Percentiles rank a stretch among this genome's conserved stretches.
These are phyloP conservation scores for Dalbergia cultrata DNA, from an alignment of 306 rosid species.

Conservation along the genomic window DNA sequence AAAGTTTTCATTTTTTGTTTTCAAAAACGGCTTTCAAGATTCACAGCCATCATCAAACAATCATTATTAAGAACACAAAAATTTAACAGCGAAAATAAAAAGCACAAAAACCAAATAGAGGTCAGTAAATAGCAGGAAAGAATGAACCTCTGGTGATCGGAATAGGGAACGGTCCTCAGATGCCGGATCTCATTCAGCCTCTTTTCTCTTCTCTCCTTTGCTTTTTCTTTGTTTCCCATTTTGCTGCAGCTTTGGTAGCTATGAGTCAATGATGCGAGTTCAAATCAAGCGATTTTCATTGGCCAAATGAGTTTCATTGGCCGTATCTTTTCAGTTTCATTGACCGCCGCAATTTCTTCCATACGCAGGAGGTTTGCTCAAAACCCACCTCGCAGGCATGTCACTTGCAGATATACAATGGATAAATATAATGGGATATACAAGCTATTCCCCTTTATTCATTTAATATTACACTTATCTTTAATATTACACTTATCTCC, in stretches of 20 bases:
- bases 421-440: no score
- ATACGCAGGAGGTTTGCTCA: neutral
- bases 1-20: neutral
- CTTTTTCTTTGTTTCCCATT: slow-evolving; percentile 78
- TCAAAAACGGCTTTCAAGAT: neutral
- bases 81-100: neutral
- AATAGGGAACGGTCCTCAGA: slow-evolving; percentile 82
- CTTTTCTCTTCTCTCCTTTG: slow-evolving; percentile 85
- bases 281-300: neutral
- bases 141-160: slow-evolving; percentile 83
- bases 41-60: neutral
- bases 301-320: no score
- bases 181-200: slow-evolving; percentile 81
- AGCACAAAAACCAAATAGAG: neutral
- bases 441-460: no score
- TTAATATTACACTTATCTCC: no score
- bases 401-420: neutral
- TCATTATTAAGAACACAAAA: neutral
- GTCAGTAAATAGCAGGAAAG: neutral
- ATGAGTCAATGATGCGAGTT: neutral
- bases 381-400: neutral
- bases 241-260: neutral
- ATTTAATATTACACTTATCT: no score
- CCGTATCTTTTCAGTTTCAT: neutral
- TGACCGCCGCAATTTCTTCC: neutral